A percentile compares a stretch with the other conserved stretches of the same genome.
Evolutionary conservation across 2,329 filamentous ascomycete genomes (phyloP).

Genomic region (Claviceps purpurea): DNA sequence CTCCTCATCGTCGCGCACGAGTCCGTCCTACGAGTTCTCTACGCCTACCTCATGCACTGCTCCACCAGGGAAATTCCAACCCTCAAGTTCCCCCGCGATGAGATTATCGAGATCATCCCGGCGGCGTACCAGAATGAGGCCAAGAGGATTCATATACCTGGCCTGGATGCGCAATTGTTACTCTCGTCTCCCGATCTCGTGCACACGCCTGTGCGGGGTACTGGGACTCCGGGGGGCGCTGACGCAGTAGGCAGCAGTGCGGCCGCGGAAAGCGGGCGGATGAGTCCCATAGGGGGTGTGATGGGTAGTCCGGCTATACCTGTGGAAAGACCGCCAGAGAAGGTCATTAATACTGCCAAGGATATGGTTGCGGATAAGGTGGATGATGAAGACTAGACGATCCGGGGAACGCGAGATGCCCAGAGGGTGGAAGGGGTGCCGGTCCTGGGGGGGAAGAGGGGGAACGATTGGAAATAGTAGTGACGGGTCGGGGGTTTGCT

Average conservation of each 20-base stretch:
- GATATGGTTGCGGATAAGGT: constrained; percentile 39
- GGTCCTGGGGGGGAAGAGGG: background rate
- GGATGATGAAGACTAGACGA: constrained; percentile 33
- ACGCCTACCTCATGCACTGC: constrained; percentile 97
- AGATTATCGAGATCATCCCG: constrained; percentile 98
- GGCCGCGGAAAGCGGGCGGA: constrained; percentile 17
- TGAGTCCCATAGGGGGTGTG: constrained; percentile 34
- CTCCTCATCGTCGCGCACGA: constrained; percentile 98
- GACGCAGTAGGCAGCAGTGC: constrained; percentile 14
- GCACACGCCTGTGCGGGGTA: constrained; percentile 54
- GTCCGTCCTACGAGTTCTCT: constrained; percentile 90
- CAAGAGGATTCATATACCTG: constrained; percentile 75
- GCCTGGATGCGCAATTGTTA: constrained; percentile 50
- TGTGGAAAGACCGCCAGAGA: constrained; percentile 30
- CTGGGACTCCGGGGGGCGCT: constrained; percentile 11
- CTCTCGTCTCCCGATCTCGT: constrained; percentile 72
- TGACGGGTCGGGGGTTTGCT: too few species aligned
- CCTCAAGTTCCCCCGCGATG: constrained; percentile 84
- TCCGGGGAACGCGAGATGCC: background rate
- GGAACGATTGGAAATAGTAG: background rate
- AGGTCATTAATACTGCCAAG: constrained; percentile 35
- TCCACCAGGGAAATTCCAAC: constrained; percentile 88
- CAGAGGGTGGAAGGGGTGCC: too few species aligned
- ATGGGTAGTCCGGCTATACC: constrained; percentile 33
- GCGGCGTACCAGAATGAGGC: constrained; percentile 95